phyloP scores from a whole-genome alignment of 306 rosid species.

The Astragalus glycyphyllos region DNA sequence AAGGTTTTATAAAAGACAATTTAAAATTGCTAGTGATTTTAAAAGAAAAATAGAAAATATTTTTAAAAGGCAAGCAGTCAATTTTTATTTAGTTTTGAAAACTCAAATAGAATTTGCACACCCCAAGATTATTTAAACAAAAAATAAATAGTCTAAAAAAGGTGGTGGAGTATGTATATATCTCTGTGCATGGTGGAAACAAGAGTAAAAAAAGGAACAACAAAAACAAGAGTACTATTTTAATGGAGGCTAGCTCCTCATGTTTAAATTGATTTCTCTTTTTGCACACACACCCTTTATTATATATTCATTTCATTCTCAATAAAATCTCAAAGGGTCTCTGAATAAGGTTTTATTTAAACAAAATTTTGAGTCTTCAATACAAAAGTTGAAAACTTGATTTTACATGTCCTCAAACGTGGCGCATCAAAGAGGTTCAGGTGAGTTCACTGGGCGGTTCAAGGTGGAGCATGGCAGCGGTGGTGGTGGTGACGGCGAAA shows the following conservation, averaged over 20 bases:
- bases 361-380: not conserved
- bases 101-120: constrained; percentile 27
- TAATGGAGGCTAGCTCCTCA: constrained; percentile 30
- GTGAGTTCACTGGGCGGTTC: constrained; percentile 41
- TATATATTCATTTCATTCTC: constrained; percentile 40
- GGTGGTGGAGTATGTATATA: not conserved
- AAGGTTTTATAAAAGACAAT: no score
- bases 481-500: not conserved
- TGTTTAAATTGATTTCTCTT: constrained; percentile 26
- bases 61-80: no score
- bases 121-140: not conserved
- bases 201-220: not conserved
- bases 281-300: not conserved
- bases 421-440: constrained; percentile 55
- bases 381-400: not conserved
- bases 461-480: not conserved
- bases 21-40: no score
- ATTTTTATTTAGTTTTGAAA: constrained; percentile 11
- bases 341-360: constrained; percentile 1
- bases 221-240: constrained; percentile 27
- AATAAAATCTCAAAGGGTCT: constrained; percentile 37
- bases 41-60: no score
- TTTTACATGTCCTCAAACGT: constrained; percentile 53
- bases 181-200: constrained; percentile 34
- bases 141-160: not conserved